Evolutionary conservation across 495 filamentous ascomycete genomes (phyloP), one percentile per base, ranked within the genome.

Genomic region (Neurospora pannonica): DNA sequence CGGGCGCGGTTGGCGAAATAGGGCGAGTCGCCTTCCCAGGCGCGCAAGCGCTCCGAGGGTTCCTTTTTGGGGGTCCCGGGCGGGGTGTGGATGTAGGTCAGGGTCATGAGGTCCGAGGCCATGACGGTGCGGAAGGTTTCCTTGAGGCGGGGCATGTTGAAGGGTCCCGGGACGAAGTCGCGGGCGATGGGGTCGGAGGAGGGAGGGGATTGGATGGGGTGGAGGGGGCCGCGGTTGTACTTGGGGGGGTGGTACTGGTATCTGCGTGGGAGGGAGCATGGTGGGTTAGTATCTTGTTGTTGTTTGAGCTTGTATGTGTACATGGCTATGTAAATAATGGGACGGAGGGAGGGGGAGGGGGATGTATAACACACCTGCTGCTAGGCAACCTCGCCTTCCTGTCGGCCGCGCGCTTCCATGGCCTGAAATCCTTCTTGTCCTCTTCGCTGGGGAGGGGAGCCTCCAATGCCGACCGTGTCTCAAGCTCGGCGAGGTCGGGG

Each of bases 191-290:
- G 95, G 77, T 94, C 91, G 42, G 96, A 96, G 62, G 91, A 86
- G 13, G 90, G 87, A 5, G 93, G 96, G 19, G 92, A 91, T 82
- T 97, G 93, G 80, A 97, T 90, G 60, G 96, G 97, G 80, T 98
- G 94, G 43, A 98, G 87, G 70, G 95, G 94, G 72, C 96, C 96
- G 81, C 96, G 92, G 83, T 97, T 89, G 87, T 93, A 98, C 82
- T 95, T 93, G 48, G 97, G 97, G 48, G 96, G 89, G 62, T 93
- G 93, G 83, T 91, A 98, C 84, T 94, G 92, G 84, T 98, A 99
- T 86, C 94, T 97, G 5, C 10, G 36, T 71, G 11, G 39, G 46
- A 37, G 10, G 60, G 34, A 4, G n/a, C n/a, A 19, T 70, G 40
- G 54, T 15, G 17, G 24, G 34, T 31, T 17, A 31, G 40, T 31